These are phyloP conservation scores for Ambrosiella xylebori DNA, from an alignment of 2,329 filamentous ascomycete species.

Conservation along the genomic window DNA sequence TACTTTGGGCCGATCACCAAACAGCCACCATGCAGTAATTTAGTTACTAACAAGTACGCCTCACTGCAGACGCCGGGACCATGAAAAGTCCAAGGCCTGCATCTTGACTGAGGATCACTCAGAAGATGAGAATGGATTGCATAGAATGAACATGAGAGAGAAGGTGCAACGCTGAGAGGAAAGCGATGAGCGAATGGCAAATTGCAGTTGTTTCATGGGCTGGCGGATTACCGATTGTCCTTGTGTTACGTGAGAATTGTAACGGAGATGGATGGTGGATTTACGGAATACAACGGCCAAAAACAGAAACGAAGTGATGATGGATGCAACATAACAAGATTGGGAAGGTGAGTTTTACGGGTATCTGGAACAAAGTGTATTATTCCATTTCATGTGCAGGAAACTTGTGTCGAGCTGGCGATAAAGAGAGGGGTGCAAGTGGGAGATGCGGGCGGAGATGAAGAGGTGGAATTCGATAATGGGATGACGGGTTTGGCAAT, in stretches of 20 bases:
- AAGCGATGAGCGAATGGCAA: no score
- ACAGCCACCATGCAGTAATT: no score
- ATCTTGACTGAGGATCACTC: no score
- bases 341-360: not conserved
- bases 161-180: no score
- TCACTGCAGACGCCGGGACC: no score
- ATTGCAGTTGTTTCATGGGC: not conserved
- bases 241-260: not conserved
- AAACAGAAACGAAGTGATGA: not conserved
- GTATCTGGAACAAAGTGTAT: no score
- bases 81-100: no score
- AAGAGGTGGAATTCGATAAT: not conserved
- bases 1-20: no score
- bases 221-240: not conserved
- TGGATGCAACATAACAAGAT: not conserved
- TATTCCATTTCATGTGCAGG: not conserved
- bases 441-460: no score
- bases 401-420: not conserved
- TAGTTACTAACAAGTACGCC: no score
- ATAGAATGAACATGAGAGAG: no score
- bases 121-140: no score
- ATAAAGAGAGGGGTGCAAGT: not conserved
- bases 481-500: not conserved
- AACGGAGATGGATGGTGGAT: not conserved
- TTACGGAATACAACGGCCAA: not conserved